Evolutionary conservation across 1,284 basidiomycete species (phyloP).

Genomic region (Cutaneotrichosporon sp.): DNA sequence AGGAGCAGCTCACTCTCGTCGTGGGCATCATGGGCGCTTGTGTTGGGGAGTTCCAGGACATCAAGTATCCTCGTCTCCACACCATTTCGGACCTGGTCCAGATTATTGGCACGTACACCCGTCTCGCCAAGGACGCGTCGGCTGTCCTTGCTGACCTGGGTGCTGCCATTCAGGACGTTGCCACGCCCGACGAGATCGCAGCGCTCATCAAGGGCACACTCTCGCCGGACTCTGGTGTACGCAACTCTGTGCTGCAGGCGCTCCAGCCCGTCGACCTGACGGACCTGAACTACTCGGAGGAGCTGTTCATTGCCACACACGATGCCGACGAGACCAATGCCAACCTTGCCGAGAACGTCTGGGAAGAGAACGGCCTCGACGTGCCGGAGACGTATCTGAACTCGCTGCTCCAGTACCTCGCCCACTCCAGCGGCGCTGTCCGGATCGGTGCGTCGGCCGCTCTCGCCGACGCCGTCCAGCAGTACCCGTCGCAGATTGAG

Average conservation of each 20-base stretch:
- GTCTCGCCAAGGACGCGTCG: constrained; percentile 79
- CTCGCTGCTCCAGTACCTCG: constrained; percentile 65
- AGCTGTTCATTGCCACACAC: constrained; percentile 84
- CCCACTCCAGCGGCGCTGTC: constrained; percentile 76
- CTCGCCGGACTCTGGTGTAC: constrained; percentile 81
- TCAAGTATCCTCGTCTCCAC: constrained; percentile 65
- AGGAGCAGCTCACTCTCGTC: constrained; percentile 82
- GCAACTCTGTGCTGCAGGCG: constrained; percentile 85
- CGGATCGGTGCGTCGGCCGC: constrained; percentile 68
- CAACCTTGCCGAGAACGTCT: constrained; percentile 71
- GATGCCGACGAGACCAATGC: constrained; percentile 91
- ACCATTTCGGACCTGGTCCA: constrained; percentile 70
- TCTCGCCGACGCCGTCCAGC: constrained; percentile 70
- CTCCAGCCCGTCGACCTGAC: constrained; percentile 91
- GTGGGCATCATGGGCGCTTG: constrained; percentile 85
- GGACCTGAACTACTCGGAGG: constrained; percentile 85
- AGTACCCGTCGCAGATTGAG: constrained; percentile 65
- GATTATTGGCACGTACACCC: constrained; percentile 71
- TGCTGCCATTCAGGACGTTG: constrained; percentile 68
- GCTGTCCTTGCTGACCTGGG: constrained; percentile 77
- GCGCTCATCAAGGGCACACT: constrained; percentile 71
- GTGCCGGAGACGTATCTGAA: constrained; percentile 68
- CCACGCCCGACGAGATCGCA: constrained; percentile 60
- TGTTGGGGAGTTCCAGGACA: constrained; percentile 66
- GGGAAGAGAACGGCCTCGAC: constrained; percentile 96